These are phyloP conservation scores for Penicillium verrucosum DNA, from an alignment of 2,329 filamentous ascomycete genomes.

Conservation along the genomic window DNA sequence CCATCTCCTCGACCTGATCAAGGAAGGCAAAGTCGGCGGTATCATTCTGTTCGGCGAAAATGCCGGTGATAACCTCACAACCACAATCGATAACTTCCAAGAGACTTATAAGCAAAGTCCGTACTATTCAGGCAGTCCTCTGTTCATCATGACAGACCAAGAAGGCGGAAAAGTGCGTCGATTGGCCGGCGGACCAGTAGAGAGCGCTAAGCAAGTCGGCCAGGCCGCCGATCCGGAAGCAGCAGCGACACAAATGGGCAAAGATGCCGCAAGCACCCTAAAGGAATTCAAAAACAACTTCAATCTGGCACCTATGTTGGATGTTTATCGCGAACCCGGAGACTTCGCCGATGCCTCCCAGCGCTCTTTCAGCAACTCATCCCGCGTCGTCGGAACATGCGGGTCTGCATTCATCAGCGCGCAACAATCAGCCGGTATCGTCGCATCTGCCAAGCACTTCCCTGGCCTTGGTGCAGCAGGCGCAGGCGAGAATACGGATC, in stretches of 20 bases:
- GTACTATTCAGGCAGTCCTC: conserved; percentile 22
- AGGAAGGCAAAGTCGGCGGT: conserved; percentile 31
- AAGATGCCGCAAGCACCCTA: conserved; percentile 21
- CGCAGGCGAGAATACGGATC: conserved; percentile 27
- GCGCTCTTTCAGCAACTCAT: conserved; percentile 29
- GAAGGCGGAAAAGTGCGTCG: conserved; percentile 32
- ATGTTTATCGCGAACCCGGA: conserved; percentile 26
- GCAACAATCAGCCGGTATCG: conserved; percentile 21
- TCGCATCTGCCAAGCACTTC: conserved; percentile 33
- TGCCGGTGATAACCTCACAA: conserved; percentile 24
- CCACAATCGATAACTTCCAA: conserved; percentile 23
- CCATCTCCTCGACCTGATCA: conserved; percentile 25
- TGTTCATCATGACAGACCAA: conserved; percentile 35
- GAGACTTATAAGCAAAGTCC: conserved; percentile 20
- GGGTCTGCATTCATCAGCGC: conserved; percentile 21
- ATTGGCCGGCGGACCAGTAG: conserved; percentile 25
- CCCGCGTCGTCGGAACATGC: conserved; percentile 21
- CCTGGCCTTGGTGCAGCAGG: conserved; percentile 29
- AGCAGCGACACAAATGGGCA: conserved; percentile 23
- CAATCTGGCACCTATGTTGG: conserved; percentile 31
- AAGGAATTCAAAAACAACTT: conserved; percentile 20
- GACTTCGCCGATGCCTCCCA: conserved; percentile 27
- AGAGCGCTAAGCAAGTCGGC: conserved; percentile 27
- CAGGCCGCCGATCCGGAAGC: conserved; percentile 12
- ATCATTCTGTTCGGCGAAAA: conserved; percentile 33